Percentiles rank a stretch among this genome's conserved stretches.
These are phyloP conservation scores for Epichloe scottii DNA, from an alignment of 2,329 filamentous ascomycete genomes.

Conservation along the genomic window DNA sequence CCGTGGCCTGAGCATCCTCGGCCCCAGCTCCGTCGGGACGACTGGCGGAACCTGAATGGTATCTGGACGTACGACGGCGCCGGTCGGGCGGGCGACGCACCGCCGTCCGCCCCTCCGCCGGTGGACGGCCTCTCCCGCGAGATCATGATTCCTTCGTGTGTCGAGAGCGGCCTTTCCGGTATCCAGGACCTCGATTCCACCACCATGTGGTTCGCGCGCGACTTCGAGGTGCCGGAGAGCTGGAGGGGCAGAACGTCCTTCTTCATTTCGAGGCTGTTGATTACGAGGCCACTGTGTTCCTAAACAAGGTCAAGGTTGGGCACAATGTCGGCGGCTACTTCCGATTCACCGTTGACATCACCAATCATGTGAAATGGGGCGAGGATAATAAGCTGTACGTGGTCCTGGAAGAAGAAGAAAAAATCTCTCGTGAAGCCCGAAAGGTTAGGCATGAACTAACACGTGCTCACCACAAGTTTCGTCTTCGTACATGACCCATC, in stretches of 20 bases:
- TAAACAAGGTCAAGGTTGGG: slow-evolving; percentile 41
- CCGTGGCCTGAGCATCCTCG: slow-evolving; percentile 48
- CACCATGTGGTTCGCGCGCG: slow-evolving; percentile 37
- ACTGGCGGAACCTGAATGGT: slow-evolving; percentile 45
- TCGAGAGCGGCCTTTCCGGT: slow-evolving; percentile 36
- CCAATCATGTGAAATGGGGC: slow-evolving; percentile 26
- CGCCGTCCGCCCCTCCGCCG: slow-evolving; percentile 6
- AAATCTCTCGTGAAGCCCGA: background rate
- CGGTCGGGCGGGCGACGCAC: slow-evolving; percentile 7
- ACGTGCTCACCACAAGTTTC: slow-evolving; percentile 24
- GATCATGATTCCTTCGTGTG: slow-evolving; percentile 30
- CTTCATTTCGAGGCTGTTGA: slow-evolving; percentile 48
- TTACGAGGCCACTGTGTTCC: slow-evolving; percentile 43
- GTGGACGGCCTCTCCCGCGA: slow-evolving; percentile 22
- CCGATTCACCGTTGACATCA: slow-evolving; percentile 47
- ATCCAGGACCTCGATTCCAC: slow-evolving; percentile 29
- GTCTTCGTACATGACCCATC: slow-evolving; percentile 59
- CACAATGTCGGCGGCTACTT: slow-evolving; percentile 50
- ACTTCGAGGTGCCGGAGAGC: slow-evolving; percentile 33
- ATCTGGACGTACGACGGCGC: slow-evolving; percentile 41
- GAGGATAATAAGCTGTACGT: slow-evolving; percentile 41
- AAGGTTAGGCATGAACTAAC: background rate
- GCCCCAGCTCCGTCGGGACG: slow-evolving; percentile 39
- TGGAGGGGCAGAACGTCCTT: slow-evolving; percentile 34
- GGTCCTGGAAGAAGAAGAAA: too few species aligned